Evolutionary conservation across 2,329 filamentous ascomycete species (phyloP).

Genomic region (Exophiala spinifera): DNA sequence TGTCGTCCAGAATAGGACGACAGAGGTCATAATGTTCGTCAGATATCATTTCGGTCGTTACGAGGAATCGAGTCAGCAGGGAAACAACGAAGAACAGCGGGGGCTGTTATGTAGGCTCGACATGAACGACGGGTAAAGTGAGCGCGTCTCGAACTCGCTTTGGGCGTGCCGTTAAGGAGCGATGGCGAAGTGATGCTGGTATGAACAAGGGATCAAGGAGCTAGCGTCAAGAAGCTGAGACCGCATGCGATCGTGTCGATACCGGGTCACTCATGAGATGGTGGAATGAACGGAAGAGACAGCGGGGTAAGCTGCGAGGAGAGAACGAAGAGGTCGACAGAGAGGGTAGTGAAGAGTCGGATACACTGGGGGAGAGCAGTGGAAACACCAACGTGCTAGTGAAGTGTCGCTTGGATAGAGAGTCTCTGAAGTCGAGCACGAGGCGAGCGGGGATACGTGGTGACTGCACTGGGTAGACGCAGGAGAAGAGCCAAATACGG

Average conservation of each 20-base stretch:
- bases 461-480: not conserved
- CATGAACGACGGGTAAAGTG: conserved; percentile 11
- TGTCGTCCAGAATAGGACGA: conserved; percentile 80
- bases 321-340: not conserved
- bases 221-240: not conserved
- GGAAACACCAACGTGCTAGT: no score
- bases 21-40: conserved; percentile 92
- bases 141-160: not conserved
- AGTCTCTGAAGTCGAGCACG: not conserved
- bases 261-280: not conserved
- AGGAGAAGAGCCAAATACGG: not conserved
- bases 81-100: not conserved
- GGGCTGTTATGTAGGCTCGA: conserved; percentile 1
- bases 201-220: not conserved
- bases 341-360: not conserved
- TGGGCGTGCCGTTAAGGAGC: not conserved
- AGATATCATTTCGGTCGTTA: conserved; percentile 66
- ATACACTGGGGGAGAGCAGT: not conserved
- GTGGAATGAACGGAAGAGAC: not conserved
- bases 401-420: not conserved
- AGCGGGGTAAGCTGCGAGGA: not conserved
- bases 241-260: not conserved
- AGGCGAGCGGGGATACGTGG: not conserved
- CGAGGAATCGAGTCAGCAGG: conserved; percentile 3
- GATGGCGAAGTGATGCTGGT: not conserved